Base-by-base conservation (phyloP, 2,329 filamentous ascomycete genomes). In the Colletotrichum higginsianum region DNA sequence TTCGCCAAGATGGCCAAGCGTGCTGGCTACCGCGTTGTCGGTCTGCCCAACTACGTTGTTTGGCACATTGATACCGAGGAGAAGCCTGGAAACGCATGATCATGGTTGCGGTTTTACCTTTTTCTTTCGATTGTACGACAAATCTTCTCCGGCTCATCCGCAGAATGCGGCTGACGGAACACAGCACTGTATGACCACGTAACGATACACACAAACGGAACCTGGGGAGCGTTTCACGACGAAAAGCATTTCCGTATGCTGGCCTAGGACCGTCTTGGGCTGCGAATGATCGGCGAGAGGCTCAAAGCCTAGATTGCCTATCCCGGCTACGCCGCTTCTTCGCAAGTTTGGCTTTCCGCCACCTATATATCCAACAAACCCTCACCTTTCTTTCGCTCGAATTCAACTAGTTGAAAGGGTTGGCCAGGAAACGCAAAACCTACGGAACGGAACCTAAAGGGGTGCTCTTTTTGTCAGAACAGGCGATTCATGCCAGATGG, bases 1-100 rank as follows among this genome's bases (percentile, higher is more conserved):
- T 99, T 99, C 79, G 96, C 96, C 47, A 98, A 97, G 82, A 99
- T 99, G 96, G 96, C 96, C 71, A 98, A 97, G 85, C 89, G 95
- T 74, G 96, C 96, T 21, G 96, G 96, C 55, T 98, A 98, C 81
- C 89, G 94, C 78, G 96, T 99, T 35, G 90, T 94, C 76, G 96
- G 96, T 56, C 86, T 99, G 67, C 96, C 96, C 52, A 99, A 99
- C 82, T 99, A 99, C 81, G 92, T 99, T 61, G 96, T 99, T 71
- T 99, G 96, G 96, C 96, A 99, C 81, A 94, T 98, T 78, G 96
- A 99, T 82, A 99, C 96, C 2, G 91, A 95, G 67, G 96, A 99
- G 86, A 98, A 98, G 87, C 89, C 91, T 44, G 94, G 95, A 44
- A 98, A 98, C 80, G 80, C 83, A 76, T 89, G 83, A 78, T 66